phyloP scores from a whole-genome alignment of 129 eudicot genomes.

The Tanacetum coccineum region DNA sequence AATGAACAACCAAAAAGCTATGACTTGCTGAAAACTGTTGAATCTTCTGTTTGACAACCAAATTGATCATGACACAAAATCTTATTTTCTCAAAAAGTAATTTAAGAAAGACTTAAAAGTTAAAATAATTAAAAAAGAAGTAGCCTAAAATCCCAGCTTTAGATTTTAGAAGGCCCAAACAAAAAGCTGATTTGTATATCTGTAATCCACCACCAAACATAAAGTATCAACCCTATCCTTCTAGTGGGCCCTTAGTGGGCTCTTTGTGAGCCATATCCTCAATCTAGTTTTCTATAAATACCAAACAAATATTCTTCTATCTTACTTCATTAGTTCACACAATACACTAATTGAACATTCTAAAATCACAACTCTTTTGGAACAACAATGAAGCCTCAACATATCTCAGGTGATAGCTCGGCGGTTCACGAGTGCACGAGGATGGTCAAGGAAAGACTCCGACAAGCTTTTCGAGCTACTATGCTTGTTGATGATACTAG shows the following conservation, averaged over 20 bases:
- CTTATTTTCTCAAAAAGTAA: not conserved
- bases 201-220: constrained; percentile 27
- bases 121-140: not conserved
- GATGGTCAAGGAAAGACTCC: constrained; percentile 42
- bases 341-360: not conserved
- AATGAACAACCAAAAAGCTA: too few species aligned
- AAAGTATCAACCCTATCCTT: constrained; percentile 28
- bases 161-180: constrained; percentile 17
- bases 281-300: constrained; percentile 21
- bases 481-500: constrained; percentile 19
- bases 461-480: constrained; percentile 32
- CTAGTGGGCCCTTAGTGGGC: constrained; percentile 22
- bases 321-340: constrained; percentile 12
- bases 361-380: constrained; percentile 5
- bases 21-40: too few species aligned
- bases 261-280: constrained; percentile 13
- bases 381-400: constrained; percentile 57
- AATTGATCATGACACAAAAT: not conserved
- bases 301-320: constrained; percentile 6
- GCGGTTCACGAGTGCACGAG: constrained; percentile 53
- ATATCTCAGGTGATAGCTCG: constrained; percentile 41
- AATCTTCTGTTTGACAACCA: too few species aligned
- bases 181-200: constrained; percentile 31
- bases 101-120: not conserved
- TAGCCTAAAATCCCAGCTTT: constrained; percentile 14